A percentile compares a stretch with the other conserved stretches of the same genome.
phyloP scores from a whole-genome alignment of 441 rosid genomes.

The Kokia cookei region DNA sequence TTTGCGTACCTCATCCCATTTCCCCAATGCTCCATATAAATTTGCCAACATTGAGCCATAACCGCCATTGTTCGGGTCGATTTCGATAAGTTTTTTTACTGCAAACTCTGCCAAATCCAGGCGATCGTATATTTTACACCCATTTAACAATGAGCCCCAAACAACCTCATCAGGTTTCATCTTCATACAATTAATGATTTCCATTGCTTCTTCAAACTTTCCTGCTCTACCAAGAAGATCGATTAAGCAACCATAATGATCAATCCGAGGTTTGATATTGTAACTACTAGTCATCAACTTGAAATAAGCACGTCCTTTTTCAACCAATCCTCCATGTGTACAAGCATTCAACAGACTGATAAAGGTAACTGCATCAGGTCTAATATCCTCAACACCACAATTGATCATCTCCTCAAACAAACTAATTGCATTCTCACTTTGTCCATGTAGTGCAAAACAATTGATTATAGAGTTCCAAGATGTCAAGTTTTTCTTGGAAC shows the following conservation, averaged over 20 bases:
- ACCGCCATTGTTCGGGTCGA: conserved; percentile 65
- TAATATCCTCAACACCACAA: conserved; percentile 11
- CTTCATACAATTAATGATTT: conserved; percentile 35
- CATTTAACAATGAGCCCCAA: conserved; percentile 62
- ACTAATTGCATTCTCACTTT: conserved; percentile 33
- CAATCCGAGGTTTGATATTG: conserved; percentile 41
- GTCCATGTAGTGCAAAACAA: conserved; percentile 58
- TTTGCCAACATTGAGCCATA: conserved; percentile 73
- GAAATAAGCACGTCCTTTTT: conserved; percentile 41
- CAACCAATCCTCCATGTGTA: conserved; percentile 56
- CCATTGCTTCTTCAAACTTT: conserved; percentile 45
- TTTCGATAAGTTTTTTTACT: conserved; percentile 48
- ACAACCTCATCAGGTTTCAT: conserved; percentile 61
- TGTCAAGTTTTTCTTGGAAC: conserved; percentile 29
- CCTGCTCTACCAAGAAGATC: conserved; percentile 70
- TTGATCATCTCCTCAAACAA: conserved; percentile 49
- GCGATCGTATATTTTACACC: conserved; percentile 44
- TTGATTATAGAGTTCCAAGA: conserved; percentile 66
- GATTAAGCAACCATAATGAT: conserved; percentile 62
- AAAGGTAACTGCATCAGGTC: conserved; percentile 50
- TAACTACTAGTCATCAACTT: conserved; percentile 36
- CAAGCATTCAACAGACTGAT: conserved; percentile 61
- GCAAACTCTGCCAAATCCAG: conserved; percentile 63
- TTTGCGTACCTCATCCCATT: conserved; percentile 64
- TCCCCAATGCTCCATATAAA: conserved; percentile 59